Base-by-base conservation (phyloP, 768 basidiomycete species). In the Paxillus involutus region DNA sequence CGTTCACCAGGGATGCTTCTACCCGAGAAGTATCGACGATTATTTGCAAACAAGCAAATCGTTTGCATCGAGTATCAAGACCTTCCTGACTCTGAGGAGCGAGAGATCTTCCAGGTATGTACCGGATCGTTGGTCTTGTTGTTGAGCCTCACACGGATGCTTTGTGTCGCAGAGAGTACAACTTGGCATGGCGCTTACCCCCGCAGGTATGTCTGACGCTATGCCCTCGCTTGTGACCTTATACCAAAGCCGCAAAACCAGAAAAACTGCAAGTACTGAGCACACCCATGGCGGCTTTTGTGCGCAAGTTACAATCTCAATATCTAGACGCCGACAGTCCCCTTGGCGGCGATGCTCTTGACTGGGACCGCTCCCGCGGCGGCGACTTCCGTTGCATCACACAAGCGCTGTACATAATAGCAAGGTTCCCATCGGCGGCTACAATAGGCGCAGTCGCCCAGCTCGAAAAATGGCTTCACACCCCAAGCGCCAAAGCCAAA, bases 31-130 rank as follows among this genome's bases (percentile, higher is more conserved):
- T 85, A 83, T 60, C 77, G 73, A 51, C 81, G 77, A 13, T 37
- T 83, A 1, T 91, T 91, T 58, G 73, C 80, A 16, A 85, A 83
- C 60, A 91, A 91, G 66, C 87, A 89, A 57, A 78, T 93, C 17
- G 85, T 88, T 2, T 92, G 90, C 59, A 81, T 90, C n/a, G 90
- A 92, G 63, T 92, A 87, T 57, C 73, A 77, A 52, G 81, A 83
- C 41, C 73, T 88, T 8, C 71, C 72, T 0, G 83, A 83, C 47
- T 60, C 68, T 4, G 78, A 82, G 29, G 86, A 88, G 59, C 75
- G 86, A 19, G 86, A 88, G 57, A 82, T 88, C 16, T 88, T 88
- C 71, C 86, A 88, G 75, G 89, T 86, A 40, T 40, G 77, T 48
- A n/a, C 7, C 12, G 3, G 24, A 13, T 26, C 10, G 7, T 7